These are phyloP conservation scores for Hura crepitans DNA, from an alignment of 441 rosid genomes.

Conservation along the genomic window DNA sequence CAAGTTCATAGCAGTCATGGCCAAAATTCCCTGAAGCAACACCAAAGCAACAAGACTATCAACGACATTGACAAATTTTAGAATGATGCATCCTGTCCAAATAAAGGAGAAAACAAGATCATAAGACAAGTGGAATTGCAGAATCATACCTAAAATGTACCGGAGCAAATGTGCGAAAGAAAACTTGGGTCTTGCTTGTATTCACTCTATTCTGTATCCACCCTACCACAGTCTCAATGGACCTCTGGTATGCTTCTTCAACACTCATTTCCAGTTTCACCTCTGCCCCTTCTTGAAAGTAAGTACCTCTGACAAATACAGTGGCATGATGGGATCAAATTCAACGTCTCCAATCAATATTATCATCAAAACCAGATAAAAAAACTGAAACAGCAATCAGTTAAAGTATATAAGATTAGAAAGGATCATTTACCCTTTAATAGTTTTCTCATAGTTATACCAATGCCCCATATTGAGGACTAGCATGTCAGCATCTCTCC, in stretches of 20 bases:
- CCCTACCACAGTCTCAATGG: conserved; percentile 56
- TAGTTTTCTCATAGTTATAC: conserved; percentile 96
- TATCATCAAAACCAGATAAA: background rate
- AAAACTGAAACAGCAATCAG: background rate
- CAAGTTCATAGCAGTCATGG: background rate
- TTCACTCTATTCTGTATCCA: conserved; percentile 70
- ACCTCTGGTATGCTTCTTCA: conserved; percentile 56
- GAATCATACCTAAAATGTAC: conserved; percentile 84
- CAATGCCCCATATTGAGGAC: conserved; percentile 89
- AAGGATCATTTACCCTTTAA: conserved; percentile 49
- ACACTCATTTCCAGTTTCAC: conserved; percentile 56
- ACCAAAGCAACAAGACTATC: background rate
- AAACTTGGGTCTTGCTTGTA: conserved; percentile 64
- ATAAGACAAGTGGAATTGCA: no score
- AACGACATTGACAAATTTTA: background rate
- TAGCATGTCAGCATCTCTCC: conserved; percentile 72
- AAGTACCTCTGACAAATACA: conserved; percentile 57
- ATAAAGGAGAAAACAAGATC: no score
- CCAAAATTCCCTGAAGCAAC: background rate
- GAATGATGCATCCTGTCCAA: no score
- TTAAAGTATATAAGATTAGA: conserved; percentile 4
- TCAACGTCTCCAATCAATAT: background rate
- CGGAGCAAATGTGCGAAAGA: conserved; percentile 86
- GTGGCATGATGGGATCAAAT: background rate
- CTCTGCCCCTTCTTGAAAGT: conserved; percentile 66